Percentiles rank a stretch among this genome's conserved stretches.
phyloP scores from a whole-genome alignment of 1,284 basidiomycete genomes.

The Cutaneotrichosporon spelunceum region DNA sequence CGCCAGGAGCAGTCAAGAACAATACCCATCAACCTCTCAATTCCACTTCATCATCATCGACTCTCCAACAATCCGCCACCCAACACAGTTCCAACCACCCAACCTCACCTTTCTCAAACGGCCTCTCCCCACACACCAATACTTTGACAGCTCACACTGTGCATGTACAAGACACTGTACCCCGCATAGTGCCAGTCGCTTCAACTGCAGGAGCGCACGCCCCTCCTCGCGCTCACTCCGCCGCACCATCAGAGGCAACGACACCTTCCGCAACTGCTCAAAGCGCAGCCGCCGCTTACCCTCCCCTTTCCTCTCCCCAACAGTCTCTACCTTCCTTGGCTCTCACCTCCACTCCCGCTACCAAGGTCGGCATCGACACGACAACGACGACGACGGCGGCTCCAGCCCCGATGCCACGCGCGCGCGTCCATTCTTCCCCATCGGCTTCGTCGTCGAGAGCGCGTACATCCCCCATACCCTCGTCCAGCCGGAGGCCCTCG shows the following conservation, averaged over 20 bases:
- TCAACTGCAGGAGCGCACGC: not conserved
- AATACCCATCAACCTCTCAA: not conserved
- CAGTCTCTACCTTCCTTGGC: not conserved
- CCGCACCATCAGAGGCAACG: not conserved
- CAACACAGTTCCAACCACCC: not conserved
- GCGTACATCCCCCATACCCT: slow-evolving; percentile 1
- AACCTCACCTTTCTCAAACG: not conserved
- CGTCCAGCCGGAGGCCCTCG: not conserved
- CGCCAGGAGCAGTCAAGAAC: not conserved
- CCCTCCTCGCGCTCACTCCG: not conserved
- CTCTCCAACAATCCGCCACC: not conserved
- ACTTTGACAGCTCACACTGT: not conserved
- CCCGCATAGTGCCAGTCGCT: not conserved
- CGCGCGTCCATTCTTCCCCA: not conserved
- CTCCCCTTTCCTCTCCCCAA: not conserved
- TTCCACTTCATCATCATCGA: not conserved
- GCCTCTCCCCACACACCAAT: not conserved
- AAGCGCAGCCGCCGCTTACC: not conserved
- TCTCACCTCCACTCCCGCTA: not conserved
- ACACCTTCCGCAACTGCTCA: not conserved
- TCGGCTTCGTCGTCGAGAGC: not conserved
- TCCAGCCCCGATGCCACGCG: not conserved
- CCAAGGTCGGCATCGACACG: not conserved
- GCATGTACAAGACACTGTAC: not conserved
- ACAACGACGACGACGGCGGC: no score